Base-by-base conservation (phyloP, 352 stramenopile genomes). In the Globisporangium canariense region DNA sequence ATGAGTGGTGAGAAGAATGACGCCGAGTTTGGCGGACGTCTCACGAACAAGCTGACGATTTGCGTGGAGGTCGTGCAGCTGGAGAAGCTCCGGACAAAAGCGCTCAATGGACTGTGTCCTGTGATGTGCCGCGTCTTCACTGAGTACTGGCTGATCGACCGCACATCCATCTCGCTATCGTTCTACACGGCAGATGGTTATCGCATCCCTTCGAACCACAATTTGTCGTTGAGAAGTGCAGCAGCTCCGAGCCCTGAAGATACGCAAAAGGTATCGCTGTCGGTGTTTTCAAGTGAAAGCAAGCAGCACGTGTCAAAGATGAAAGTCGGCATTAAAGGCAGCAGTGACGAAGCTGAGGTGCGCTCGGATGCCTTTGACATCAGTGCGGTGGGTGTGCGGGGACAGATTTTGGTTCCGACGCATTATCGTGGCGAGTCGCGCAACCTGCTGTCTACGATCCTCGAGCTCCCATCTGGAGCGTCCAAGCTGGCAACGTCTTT, bases 131-230 rank as follows among this genome's bases (percentile, higher is more conserved):
- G 82, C 40, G 77, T 95, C 14, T 95, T 86, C 59, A 86, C 74
- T 6, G 84, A 95, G 57, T 95, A 93, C 65, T 95, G 86, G 86
- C 61, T 95, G 47, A 89, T 95, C 54, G 84, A 95, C 59, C 81
- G 86, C 30, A 91, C 86, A 16, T 85, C 75, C 30, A 66, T 95
- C 2, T 86, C 73, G 7, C 78, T 95, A 8, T 71, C 76, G 13
- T 90, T 90, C 60, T 85, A 90, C 53, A 91, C 83, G 7, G 74
- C 72, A 2, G 75, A 86, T 58, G 77, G 82, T n/a, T 88, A 77
- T 28, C 69, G 78, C 9, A 88, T 88, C 40, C 71, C 76, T 20
- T 79, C 78, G 49, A 69, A 69, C 20, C 28, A 64, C 60, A 78
- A 83, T 66, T 57, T 78, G 53, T 69, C 75, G 20, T 58, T 77